Conservation (phyloP, 129 eudicot genomes). For the Ambrosia artemisiifolia region DNA sequence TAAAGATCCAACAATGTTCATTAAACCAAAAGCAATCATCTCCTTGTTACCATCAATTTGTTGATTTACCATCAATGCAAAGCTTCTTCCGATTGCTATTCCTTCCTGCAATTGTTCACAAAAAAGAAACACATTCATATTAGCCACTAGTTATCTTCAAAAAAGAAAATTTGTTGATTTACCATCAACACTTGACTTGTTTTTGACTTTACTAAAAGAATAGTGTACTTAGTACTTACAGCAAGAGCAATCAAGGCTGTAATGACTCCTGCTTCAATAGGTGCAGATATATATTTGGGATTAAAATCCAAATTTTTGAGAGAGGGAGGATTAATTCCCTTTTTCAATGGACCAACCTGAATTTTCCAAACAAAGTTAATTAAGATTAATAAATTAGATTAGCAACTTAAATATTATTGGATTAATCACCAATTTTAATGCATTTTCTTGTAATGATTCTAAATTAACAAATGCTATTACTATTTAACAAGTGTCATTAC, state of each 20-base stretch:
- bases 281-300: constrained; percentile 52
- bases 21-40: constrained; percentile 89
- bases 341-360: constrained; percentile 62
- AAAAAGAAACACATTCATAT: no score
- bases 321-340: constrained; percentile 70
- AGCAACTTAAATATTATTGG: background rate
- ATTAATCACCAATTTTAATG: background rate
- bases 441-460: background rate
- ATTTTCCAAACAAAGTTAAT: background rate
- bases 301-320: constrained; percentile 47
- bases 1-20: constrained; percentile 89
- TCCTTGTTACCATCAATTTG: constrained; percentile 89
- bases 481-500: background rate
- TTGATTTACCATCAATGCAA: constrained; percentile 64
- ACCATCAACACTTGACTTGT: no score
- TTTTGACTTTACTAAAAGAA: background rate
- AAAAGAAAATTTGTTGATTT: no score
- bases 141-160: background rate
- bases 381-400: background rate
- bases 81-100: constrained; percentile 90
- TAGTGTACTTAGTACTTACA: constrained; percentile 51
- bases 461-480: no score
- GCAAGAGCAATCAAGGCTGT: constrained; percentile 73
- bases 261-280: constrained; percentile 69
- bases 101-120: constrained; percentile 59